Conservation (phyloP, 176 grass and related monocot species). For the Saccharum officinarum region DNA sequence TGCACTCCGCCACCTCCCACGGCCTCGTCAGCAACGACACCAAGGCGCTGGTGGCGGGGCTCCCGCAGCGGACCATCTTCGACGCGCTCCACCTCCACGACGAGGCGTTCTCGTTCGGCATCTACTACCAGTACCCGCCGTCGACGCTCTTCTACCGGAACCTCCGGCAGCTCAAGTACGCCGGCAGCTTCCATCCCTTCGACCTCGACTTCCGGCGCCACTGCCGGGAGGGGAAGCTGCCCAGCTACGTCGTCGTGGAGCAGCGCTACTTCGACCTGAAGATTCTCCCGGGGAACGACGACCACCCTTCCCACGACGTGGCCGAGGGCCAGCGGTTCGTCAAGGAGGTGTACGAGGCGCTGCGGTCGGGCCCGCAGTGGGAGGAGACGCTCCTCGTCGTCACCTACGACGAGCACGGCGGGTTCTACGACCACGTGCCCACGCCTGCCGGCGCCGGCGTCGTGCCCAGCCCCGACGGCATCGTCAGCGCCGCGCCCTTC, state of each 20-base stretch:
- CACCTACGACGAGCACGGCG: conserved; percentile 87
- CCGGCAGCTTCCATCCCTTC: conserved; percentile 55
- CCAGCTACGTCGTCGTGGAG: conserved; percentile 88
- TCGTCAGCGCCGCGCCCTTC: conserved; percentile 46
- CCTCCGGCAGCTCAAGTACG: conserved; percentile 63
- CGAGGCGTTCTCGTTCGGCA: conserved; percentile 58
- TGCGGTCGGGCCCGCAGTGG: conserved; percentile 75
- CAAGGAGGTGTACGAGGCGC: conserved; percentile 75
- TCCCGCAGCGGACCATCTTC: conserved; percentile 82
- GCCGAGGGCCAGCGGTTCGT: conserved; percentile 67
- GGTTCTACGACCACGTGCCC: conserved; percentile 84
- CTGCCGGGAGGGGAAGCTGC: conserved; percentile 75
- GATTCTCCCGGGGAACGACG: conserved; percentile 70
- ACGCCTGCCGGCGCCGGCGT: conserved; percentile 42
- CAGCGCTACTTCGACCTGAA: conserved; percentile 84
- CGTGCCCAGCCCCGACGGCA: conserved; percentile 74
- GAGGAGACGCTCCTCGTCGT: conserved; percentile 60
- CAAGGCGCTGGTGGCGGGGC: conserved; percentile 37
- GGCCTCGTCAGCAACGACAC: conserved; percentile 71
- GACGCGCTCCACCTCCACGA: conserved; percentile 78
- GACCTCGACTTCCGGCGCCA: conserved; percentile 62
- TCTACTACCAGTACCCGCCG: conserved; percentile 86
- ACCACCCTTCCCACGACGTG: conserved; percentile 83
- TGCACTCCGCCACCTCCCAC: conserved; percentile 81
- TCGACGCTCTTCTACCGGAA: conserved; percentile 74